Percentiles rank a stretch among this genome's conserved stretches.
Evolutionary conservation across 1,284 basidiomycete species (phyloP).

Genomic region (Rhodotorula sp.): DNA sequence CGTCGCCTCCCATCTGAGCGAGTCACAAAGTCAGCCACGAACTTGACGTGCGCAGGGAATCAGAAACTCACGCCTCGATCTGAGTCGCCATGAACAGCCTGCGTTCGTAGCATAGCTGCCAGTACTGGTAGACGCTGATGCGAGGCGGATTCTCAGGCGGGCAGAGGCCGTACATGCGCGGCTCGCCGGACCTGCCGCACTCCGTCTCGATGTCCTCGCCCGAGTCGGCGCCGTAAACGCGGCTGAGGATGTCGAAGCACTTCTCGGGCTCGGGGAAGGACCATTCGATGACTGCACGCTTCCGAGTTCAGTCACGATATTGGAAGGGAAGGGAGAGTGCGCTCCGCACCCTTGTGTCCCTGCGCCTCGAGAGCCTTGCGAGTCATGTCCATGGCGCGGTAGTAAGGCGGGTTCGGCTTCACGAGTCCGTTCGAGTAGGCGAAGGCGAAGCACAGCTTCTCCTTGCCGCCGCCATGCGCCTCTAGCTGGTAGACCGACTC

Average conservation of each 20-base stretch:
- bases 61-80: not conserved
- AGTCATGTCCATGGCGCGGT: slow-evolving; percentile 61
- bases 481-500: slow-evolving; percentile 60
- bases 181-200: slow-evolving; percentile 9
- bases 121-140: slow-evolving; percentile 56
- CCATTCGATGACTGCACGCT: not conserved
- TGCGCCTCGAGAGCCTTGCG: slow-evolving; percentile 61
- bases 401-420: slow-evolving; percentile 67
- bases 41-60: not conserved
- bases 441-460: slow-evolving; percentile 61
- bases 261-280: slow-evolving; percentile 7
- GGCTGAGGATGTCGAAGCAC: slow-evolving; percentile 22
- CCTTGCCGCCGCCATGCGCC: slow-evolving; percentile 61
- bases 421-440: slow-evolving; percentile 64
- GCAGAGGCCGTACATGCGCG: slow-evolving; percentile 1
- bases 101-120: slow-evolving; percentile 52
- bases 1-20: slow-evolving; percentile 58
- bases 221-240: slow-evolving; percentile 32
- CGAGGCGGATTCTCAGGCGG: not conserved
- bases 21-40: not conserved
- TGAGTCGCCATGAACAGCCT: slow-evolving; percentile 24
- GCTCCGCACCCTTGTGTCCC: slow-evolving; percentile 58
- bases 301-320: slow-evolving; percentile 28
- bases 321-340: not conserved
- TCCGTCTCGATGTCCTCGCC: slow-evolving; percentile 10